phyloP scores from a whole-genome alignment of 352 stramenopile genomes.

The Pythium volutum region DNA sequence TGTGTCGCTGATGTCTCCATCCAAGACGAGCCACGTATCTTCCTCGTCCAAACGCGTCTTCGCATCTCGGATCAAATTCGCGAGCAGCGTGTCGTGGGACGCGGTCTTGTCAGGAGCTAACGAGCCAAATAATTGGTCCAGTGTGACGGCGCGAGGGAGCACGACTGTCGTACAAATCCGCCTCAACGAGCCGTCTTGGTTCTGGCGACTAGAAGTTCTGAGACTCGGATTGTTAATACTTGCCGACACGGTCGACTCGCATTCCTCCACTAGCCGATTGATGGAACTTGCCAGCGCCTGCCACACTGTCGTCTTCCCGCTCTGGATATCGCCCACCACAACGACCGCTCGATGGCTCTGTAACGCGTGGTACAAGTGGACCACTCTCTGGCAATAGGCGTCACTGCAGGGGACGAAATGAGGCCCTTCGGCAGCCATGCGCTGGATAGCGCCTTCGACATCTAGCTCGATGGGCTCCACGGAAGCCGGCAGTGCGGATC shows the following conservation, averaged over 20 bases:
- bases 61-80: conserved; percentile 41
- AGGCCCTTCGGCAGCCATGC: not conserved
- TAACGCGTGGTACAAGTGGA: conserved; percentile 48
- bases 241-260: not conserved
- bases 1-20: conserved; percentile 42
- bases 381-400: conserved; percentile 32
- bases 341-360: conserved; percentile 27
- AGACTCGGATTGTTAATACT: not conserved
- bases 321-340: conserved; percentile 38
- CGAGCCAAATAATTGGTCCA: conserved; percentile 33
- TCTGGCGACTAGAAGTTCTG: not conserved
- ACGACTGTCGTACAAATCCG: conserved; percentile 33
- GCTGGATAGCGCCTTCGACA: conserved; percentile 33
- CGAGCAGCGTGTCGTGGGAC: conserved; percentile 34
- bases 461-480: not conserved
- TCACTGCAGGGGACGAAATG: conserved; percentile 12
- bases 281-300: conserved; percentile 29
- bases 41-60: conserved; percentile 28
- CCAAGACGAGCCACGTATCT: conserved; percentile 64
- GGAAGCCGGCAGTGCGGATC: not conserved
- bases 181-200: conserved; percentile 9
- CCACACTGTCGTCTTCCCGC: conserved; percentile 60
- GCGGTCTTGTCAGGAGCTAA: not conserved
- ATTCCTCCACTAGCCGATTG: not conserved
- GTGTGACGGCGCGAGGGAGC: conserved; percentile 36